Evolutionary conservation across 805 yeast species (phyloP), one percentile per base, ranked within the genome.

Genomic region (Tetrapisispora iriomotensis): DNA sequence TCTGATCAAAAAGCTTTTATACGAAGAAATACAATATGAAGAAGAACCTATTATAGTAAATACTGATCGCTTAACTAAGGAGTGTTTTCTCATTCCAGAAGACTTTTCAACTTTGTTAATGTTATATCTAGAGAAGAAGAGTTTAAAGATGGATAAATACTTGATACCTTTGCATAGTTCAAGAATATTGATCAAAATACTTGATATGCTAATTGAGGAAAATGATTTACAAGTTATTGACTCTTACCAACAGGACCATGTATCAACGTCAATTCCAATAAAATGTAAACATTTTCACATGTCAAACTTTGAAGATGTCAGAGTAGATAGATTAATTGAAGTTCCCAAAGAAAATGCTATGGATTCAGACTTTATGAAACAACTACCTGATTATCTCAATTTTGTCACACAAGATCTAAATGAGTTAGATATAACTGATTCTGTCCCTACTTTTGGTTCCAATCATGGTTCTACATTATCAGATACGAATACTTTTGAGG

Each of bases 391-490:
- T 12, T 31, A 31, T 20, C 8, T 28, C 4, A 34, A 29, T 15
- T 14, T 8, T 23, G 28, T 24, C 3, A 36, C 39, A 7, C n/a
- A 36, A 8, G 26, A 34, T 20, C 14, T 26, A 8, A 28, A 29
- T 12, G 21, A 27, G 1, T 10, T n/a, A 12, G 39, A 45, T 36
- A 67, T 74, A 4, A 74, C 22, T 2, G n/a, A 71, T 44, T 79
- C 74, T 45, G 82, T 75, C 48, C 81, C 75, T 47, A 76, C 77
- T 49, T 71, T 75, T 45, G 82, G 77, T 49, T 74, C 72, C 72
- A 13, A 19, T 29, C 5, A 75, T 45, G 82, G 77, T 49, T 74
- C 72, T 73, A n/a, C 20, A 30, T 14, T 23, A 21, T 17, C 12
- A 9, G 24, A 19, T 12, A 9, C 9, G 52, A 8, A n/a, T 7